These are phyloP conservation scores for Fusarium torreyae DNA, from an alignment of 2,329 filamentous ascomycete species.

Conservation along the genomic window DNA sequence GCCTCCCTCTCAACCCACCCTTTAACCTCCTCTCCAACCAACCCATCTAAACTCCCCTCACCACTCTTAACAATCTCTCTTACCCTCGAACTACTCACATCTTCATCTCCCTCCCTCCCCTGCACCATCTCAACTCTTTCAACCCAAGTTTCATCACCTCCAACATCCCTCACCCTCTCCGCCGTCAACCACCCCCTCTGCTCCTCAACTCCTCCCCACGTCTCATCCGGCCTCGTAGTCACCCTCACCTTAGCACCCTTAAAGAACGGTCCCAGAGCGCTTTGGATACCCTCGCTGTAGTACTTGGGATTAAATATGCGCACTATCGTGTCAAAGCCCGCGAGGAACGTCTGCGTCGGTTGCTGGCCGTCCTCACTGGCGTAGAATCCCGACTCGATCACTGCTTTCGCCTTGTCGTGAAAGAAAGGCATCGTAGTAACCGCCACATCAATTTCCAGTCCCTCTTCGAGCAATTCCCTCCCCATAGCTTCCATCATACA, in stretches of 20 bases:
- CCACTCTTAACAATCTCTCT: constrained; percentile 67
- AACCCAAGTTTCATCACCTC: constrained; percentile 72
- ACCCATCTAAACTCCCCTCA: constrained; percentile 63
- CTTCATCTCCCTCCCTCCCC: constrained; percentile 59
- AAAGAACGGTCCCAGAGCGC: constrained; percentile 75
- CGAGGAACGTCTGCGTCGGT: constrained; percentile 75
- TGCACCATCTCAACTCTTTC: constrained; percentile 72
- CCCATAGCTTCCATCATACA: constrained; percentile 81
- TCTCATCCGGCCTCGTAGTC: constrained; percentile 72
- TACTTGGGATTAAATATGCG: constrained; percentile 82
- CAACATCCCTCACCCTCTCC: constrained; percentile 65
- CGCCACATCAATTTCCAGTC: constrained; percentile 72
- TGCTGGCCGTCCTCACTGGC: constrained; percentile 12
- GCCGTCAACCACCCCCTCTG: constrained; percentile 65
- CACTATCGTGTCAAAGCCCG: constrained; percentile 83
- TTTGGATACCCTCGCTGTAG: constrained; percentile 67
- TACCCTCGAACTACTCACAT: constrained; percentile 74
- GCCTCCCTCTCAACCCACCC: constrained; percentile 70
- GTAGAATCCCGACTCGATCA: constrained; percentile 65
- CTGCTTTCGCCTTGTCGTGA: constrained; percentile 76
- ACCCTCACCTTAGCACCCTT: constrained; percentile 73
- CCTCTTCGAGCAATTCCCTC: constrained; percentile 61
- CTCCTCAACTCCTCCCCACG: constrained; percentile 67
- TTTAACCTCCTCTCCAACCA: constrained; percentile 72
- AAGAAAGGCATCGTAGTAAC: constrained; percentile 83